These are phyloP conservation scores for Penicillium herquei DNA, from an alignment of 495 filamentous ascomycete genomes.

Conservation along the genomic window DNA sequence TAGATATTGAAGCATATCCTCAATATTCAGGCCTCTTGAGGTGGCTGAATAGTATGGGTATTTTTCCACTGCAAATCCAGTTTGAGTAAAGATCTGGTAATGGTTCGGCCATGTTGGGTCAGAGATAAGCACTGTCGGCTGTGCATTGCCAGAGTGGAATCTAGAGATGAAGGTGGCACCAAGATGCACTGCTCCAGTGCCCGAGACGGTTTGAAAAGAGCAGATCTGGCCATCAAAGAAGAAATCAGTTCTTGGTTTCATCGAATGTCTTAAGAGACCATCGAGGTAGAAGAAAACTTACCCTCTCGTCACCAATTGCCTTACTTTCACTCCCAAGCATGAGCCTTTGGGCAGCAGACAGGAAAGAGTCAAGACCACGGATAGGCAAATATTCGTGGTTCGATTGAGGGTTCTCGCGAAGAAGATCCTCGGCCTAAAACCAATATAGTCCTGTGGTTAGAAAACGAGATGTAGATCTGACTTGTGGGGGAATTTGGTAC, in stretches of 20 bases:
- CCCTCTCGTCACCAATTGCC: not conserved
- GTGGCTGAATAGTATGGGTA: conserved; percentile 2
- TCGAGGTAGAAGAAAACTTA: not conserved
- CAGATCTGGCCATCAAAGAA: not conserved
- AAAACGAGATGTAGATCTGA: not conserved
- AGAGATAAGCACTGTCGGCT: not conserved
- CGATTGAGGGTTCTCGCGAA: not conserved
- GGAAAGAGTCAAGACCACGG: not conserved
- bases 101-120: conserved; percentile 4
- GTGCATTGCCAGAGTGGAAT: not conserved
- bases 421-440: not conserved
- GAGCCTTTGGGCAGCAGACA: not conserved
- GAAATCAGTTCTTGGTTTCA: not conserved
- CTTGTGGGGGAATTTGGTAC: conserved; percentile 9
- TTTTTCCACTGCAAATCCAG: not conserved
- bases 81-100: conserved; percentile 1
- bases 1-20: not conserved
- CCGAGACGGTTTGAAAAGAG: conserved; percentile 3
- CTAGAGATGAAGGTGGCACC: not conserved
- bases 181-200: conserved; percentile 1
- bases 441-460: conserved; percentile 2
- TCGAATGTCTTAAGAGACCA: not conserved
- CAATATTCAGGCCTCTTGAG: not conserved
- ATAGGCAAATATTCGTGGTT: conserved; percentile 7
- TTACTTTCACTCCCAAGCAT: not conserved